Evolutionary conservation across 1,284 basidiomycete genomes (phyloP), one percentile per base, ranked within the genome.

Genomic region (Irpex rosettiformis): DNA sequence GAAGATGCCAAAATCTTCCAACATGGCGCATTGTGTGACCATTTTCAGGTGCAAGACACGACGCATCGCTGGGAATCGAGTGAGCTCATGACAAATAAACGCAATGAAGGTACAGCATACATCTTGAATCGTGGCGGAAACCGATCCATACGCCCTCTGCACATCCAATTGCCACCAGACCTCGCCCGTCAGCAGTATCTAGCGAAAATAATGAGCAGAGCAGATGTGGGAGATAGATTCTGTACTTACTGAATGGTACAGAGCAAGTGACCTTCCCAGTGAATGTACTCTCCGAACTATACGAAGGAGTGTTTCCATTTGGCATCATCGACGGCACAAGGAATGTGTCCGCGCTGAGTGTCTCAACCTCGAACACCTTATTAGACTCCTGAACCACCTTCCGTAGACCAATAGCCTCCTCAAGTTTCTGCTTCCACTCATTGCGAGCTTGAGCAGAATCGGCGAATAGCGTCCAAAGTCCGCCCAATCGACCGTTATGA

Each of bases 81-180:
- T 11, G n/a, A 43, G 45, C 58, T 29, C 25, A 40, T 10, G n/a
- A n/a, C n/a, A n/a, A 29, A 64, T 8, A 55, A 8, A 27, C 13
- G 5, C 52, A 25, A 11, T 22, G 6, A 37, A 28, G 11, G 42
- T 21, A 4, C 3, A 11, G 67, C 89, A 69, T 70, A 91, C 89
- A 96, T 70, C 80, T 76, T 0, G 94, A 88, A 69, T 96, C 90
- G 66, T 93, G 89, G 29, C 93, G 83, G 72, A 97, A 88, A 0
- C 96, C 96, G 63, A 98, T 96, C 93, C 94, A 98, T 1, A 98
- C 93, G 37, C 96, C 96, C 68, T 98, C 94, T 0, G 92, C 88
- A 72, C 95, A 97, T 21, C 96, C 96, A 64, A 98, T 88, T 0
- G 96, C 94, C 18, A 98, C 89, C 16, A 98, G 79, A 2, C 84